phyloP scores from a whole-genome alignment of 1,284 basidiomycete genomes.

The Malassezia psittaci region DNA sequence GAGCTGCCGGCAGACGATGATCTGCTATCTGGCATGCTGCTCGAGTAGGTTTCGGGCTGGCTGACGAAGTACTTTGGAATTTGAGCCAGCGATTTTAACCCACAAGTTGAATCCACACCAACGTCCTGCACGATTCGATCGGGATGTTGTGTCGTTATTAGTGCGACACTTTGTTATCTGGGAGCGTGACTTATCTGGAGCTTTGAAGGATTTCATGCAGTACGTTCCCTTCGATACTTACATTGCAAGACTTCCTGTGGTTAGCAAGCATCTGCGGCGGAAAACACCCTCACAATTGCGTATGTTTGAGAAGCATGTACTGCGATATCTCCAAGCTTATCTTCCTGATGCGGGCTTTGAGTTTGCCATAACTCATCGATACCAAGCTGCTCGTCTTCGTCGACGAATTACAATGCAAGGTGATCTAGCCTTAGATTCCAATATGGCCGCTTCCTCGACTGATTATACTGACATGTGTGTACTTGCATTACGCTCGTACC shows the following conservation, averaged over 20 bases:
- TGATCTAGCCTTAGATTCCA: background rate
- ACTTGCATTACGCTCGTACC: slow-evolving; percentile 64
- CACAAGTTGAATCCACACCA: slow-evolving; percentile 47
- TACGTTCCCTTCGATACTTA: slow-evolving; percentile 8
- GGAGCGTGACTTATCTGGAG: slow-evolving; percentile 30
- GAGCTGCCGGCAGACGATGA: slow-evolving; percentile 46
- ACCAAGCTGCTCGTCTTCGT: slow-evolving; percentile 17
- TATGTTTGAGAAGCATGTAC: slow-evolving; percentile 33
- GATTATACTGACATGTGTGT: slow-evolving; percentile 83
- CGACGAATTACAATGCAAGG: background rate
- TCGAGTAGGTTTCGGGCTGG: slow-evolving; percentile 27
- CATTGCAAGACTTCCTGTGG: slow-evolving; percentile 26
- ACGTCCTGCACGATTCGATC: slow-evolving; percentile 38
- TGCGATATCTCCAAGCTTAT: slow-evolving; percentile 43
- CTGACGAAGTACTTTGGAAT: slow-evolving; percentile 36
- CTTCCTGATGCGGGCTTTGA: slow-evolving; percentile 44
- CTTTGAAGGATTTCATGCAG: slow-evolving; percentile 33
- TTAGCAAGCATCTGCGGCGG: slow-evolving; percentile 30
- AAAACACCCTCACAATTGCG: slow-evolving; percentile 33
- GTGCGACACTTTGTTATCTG: slow-evolving; percentile 35
- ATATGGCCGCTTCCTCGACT: slow-evolving; percentile 10
- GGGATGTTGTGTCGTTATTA: slow-evolving; percentile 29
- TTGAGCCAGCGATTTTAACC: slow-evolving; percentile 42
- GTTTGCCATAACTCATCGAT: slow-evolving; percentile 40
- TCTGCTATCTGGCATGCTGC: slow-evolving; percentile 43